Percentiles rank a stretch among this genome's conserved stretches.
phyloP scores from a whole-genome alignment of 2,329 filamentous ascomycete species.

The Chaetomium strumarium region DNA sequence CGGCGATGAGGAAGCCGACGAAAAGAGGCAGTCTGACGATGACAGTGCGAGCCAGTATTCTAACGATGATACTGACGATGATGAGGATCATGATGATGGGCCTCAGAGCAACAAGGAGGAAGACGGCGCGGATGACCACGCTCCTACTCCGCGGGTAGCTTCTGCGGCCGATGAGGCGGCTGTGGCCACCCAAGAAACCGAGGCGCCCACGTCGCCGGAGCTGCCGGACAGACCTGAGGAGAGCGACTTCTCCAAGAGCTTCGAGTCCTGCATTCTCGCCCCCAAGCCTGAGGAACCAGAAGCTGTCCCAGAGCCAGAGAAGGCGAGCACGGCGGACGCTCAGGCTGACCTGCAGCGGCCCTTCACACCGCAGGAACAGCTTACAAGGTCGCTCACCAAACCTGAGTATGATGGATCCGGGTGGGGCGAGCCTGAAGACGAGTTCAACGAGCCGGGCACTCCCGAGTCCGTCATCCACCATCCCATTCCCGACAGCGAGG shows the following conservation, averaged over 20 bases:
- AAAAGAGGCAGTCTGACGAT: slow-evolving; percentile 28
- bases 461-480: slow-evolving; percentile 89
- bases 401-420: slow-evolving; percentile 59
- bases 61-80: too few species aligned
- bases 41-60: slow-evolving; percentile 54
- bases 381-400: slow-evolving; percentile 40
- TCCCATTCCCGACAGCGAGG: slow-evolving; percentile 45
- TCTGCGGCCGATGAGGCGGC: slow-evolving; percentile 32
- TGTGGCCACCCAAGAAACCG: slow-evolving; percentile 1
- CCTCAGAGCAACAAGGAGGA: slow-evolving; percentile 21
- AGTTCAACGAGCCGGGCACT: slow-evolving; percentile 60
- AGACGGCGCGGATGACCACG: slow-evolving; percentile 18
- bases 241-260: slow-evolving; percentile 35
- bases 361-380: slow-evolving; percentile 44
- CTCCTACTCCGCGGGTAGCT: slow-evolving; percentile 44
- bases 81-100: too few species aligned
- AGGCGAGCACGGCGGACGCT: slow-evolving; percentile 34
- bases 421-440: slow-evolving; percentile 51
- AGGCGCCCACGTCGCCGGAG: not conserved
- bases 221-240: slow-evolving; percentile 19
- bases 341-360: slow-evolving; percentile 38
- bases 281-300: slow-evolving; percentile 34
- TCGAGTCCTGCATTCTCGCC: slow-evolving; percentile 44
- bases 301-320: slow-evolving; percentile 30
- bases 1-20: slow-evolving; percentile 28